phyloP scores from a whole-genome alignment of 1,284 basidiomycete species.

The Ceratobasidium sp. region DNA sequence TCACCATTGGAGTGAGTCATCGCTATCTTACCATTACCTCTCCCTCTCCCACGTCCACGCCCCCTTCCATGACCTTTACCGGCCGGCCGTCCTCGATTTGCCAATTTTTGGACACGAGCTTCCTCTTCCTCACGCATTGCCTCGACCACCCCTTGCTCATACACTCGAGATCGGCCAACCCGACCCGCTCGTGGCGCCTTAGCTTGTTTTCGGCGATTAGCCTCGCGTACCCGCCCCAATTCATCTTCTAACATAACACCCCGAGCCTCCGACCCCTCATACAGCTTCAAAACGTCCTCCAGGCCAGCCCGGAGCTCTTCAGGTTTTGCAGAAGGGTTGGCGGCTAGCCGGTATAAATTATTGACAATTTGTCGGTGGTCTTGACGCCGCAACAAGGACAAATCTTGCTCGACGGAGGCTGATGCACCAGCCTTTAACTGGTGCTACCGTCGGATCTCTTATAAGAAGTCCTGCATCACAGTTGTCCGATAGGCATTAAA shows the following conservation, averaged over 20 bases:
- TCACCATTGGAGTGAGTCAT: not conserved
- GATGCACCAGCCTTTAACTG: not conserved
- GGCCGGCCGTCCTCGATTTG: not conserved
- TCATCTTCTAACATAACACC: not conserved
- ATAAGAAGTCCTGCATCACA: constrained; percentile 14
- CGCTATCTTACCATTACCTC: not conserved
- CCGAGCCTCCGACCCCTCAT: constrained; percentile 3
- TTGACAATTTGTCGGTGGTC: not conserved
- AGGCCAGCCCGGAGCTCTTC: not conserved
- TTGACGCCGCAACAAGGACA: not conserved
- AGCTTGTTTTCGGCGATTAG: not conserved
- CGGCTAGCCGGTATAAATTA: not conserved
- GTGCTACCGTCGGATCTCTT: not conserved
- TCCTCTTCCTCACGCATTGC: not conserved
- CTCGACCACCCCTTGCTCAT: constrained; percentile 3
- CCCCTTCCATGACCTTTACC: not conserved
- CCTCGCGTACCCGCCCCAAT: not conserved
- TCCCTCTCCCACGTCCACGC: not conserved
- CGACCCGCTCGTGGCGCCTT: not conserved
- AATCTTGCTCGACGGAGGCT: not conserved
- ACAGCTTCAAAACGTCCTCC: not conserved
- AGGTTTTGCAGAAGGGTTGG: not conserved
- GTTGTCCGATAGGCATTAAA: constrained; percentile 48
- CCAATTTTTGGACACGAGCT: not conserved
- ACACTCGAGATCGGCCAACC: constrained; percentile 2